Base-by-base conservation (phyloP, 2,329 filamentous ascomycete species). In the Penicillium sp. region DNA sequence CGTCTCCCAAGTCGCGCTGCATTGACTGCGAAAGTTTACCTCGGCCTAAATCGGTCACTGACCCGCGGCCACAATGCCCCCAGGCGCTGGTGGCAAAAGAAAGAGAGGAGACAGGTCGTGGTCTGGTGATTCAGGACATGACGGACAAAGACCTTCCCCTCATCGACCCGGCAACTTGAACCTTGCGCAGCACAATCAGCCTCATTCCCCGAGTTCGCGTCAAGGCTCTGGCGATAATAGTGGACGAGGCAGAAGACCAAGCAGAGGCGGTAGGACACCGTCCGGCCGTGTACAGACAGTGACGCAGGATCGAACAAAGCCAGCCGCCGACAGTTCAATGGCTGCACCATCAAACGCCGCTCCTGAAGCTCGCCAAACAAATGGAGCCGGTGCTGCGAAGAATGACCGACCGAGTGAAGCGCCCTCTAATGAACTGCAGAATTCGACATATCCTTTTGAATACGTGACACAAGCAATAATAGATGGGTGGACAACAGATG, bases 401-500 rank as follows among this genome's bases (percentile, higher is more conserved):
- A 64, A 67, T 42, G 55, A 66, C 47, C 52, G 47, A 20, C 43
- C 55, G 9, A 48, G 42, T 6, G 59, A 57, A 42, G 38, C 52
- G 18, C 18, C 60, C 7, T 59, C 58, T 53, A 45, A 60, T 61
- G 63, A 43, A 42, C 63, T n/a, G 58, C 58, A 26, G 62, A 67
- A 8, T 62, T 65, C 67, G 28, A 68, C 68, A 4, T 94, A 89
- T 71, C 83, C 82, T 63, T 97, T 94, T 72, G 83, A 87, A 57
- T 85, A 88, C 65, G 72, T 97, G 47, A 94, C 89, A 4, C 84
- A 90, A 60, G 82, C 86, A 21, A 80, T 82, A 55, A 71, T 94
- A 51, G 75, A 79, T 30, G 74, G 77, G 28, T 97, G 94, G 94
- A 74, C 79, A 40, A 78, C 81, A 33, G 79, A 76, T 47, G 90